A percentile compares a stretch with the other conserved stretches of the same genome.
Evolutionary conservation across 2,329 filamentous ascomycete genomes (phyloP).

Genomic region (Colletotrichum sp.): DNA sequence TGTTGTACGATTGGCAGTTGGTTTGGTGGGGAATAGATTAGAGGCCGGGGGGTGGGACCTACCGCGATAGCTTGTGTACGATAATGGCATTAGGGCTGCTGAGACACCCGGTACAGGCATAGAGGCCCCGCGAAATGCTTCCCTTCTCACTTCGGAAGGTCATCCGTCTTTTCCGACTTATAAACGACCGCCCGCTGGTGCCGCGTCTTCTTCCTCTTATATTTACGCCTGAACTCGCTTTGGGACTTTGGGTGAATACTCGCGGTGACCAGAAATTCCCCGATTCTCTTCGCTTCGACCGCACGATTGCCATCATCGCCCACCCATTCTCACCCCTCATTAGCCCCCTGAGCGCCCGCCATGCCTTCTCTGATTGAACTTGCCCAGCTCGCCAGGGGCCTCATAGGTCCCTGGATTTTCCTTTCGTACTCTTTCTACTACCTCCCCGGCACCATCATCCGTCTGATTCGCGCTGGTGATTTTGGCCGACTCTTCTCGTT

Average conservation of each 20-base stretch:
- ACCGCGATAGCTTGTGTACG: not conserved
- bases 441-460: constrained; percentile 55
- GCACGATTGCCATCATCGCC: not conserved
- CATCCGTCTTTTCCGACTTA: not conserved
- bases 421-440: constrained; percentile 52
- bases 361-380: constrained; percentile 29
- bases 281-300: not conserved
- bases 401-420: constrained; percentile 59
- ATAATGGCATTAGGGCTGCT: constrained; percentile 10
- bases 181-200: not conserved
- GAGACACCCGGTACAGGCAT: not conserved
- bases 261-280: not conserved
- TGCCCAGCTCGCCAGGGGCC: constrained; percentile 28
- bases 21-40: not conserved
- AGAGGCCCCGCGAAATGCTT: not conserved
- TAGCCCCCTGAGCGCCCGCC: not conserved
- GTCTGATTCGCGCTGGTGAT: constrained; percentile 41
- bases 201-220: not conserved
- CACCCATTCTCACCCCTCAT: not conserved
- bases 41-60: not conserved
- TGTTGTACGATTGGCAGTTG: not conserved
- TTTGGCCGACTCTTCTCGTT: constrained; percentile 45
- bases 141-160: not conserved
- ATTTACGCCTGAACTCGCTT: not conserved
- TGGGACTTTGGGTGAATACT: not conserved